A percentile compares a stretch with the other conserved stretches of the same genome.
Conservation (phyloP, 495 filamentous ascomycete species). For the Neurospora pannonica region DNA sequence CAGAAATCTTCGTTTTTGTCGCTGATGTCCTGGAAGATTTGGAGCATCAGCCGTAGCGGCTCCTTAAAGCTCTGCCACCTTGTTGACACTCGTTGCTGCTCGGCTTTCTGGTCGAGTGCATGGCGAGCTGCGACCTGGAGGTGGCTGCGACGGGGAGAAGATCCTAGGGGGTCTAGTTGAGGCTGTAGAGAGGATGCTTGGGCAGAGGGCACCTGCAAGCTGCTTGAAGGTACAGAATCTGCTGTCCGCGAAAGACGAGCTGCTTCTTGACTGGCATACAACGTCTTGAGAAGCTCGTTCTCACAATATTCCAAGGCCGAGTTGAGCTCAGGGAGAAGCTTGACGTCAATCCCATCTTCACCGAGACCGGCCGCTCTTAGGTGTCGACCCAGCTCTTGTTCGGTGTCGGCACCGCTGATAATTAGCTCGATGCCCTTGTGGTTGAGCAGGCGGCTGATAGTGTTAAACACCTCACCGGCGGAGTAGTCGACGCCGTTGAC, state of each 20-base stretch:
- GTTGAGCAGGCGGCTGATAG: constrained; percentile 73
- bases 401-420: constrained; percentile 67
- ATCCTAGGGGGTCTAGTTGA: constrained; percentile 42
- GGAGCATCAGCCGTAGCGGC: constrained; percentile 81
- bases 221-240: constrained; percentile 23
- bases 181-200: background rate
- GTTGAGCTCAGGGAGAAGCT: constrained; percentile 83
- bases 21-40: constrained; percentile 81
- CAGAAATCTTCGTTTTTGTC: constrained; percentile 88
- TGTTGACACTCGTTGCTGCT: constrained; percentile 30
- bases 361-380: constrained; percentile 75
- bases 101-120: constrained; percentile 47
- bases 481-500: constrained; percentile 94
- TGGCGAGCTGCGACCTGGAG: constrained; percentile 69
- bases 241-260: constrained; percentile 27
- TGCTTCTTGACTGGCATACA: constrained; percentile 53
- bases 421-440: constrained; percentile 66
- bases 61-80: constrained; percentile 81
- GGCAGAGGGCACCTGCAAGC: constrained; percentile 45
- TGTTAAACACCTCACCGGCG: constrained; percentile 85
- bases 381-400: constrained; percentile 63
- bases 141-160: constrained; percentile 69
- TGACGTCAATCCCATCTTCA: constrained; percentile 52
- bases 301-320: constrained; percentile 88
- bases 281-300: constrained; percentile 82